Evolutionary conservation across 2,329 filamentous ascomycete species (phyloP), one percentile per base, ranked within the genome.

Genomic region (Leptographium flavum): DNA sequence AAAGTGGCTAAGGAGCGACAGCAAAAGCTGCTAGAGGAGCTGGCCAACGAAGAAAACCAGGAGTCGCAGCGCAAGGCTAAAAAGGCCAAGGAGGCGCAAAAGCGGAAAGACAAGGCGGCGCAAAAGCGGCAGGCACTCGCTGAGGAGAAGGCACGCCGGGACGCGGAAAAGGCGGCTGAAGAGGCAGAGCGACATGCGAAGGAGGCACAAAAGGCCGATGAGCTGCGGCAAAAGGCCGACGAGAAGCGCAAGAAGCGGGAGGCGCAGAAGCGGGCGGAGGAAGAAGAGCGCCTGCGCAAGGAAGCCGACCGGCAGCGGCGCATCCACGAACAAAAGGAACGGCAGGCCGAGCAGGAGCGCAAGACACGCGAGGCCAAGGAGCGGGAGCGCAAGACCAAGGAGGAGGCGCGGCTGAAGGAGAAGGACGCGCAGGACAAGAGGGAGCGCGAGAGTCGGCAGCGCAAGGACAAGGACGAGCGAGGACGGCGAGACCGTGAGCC

Each of bases 1-100:
- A 95, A 95, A 61, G 90, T 98, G 3, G 87, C 92, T 17, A 80
- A 82, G 55, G 90, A 98, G 65, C 84, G 92, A 25, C 90, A 95
- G 58, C 74, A 84, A 57, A 87, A 87, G 60, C 78, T 98, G 21
- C 71, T 98, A 23, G 84, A 95, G 59, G 92, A 98, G 61, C 70
- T 95, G 3, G 81, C 88, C 53, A 86, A 94, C 58, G 92, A 98
- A 60, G 76, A 77, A 51, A 77, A 79, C 45, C 76, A 81, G 42
- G 80, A 84, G 50, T 76, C 80, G 43, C 76, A 90, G 60, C 82
- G 83, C 50, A 88, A 92, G 60, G 87, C 85, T 19, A 95, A 95
- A 67, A 94, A 90, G 62, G 84, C 87, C 40, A 87, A 87, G 58
- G 90, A 94, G 57, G 88, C 92, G 15, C 85, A 94, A 61, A 94